Conservation (phyloP, 768 basidiomycete genomes). For the Leccinum barrowsii region DNA sequence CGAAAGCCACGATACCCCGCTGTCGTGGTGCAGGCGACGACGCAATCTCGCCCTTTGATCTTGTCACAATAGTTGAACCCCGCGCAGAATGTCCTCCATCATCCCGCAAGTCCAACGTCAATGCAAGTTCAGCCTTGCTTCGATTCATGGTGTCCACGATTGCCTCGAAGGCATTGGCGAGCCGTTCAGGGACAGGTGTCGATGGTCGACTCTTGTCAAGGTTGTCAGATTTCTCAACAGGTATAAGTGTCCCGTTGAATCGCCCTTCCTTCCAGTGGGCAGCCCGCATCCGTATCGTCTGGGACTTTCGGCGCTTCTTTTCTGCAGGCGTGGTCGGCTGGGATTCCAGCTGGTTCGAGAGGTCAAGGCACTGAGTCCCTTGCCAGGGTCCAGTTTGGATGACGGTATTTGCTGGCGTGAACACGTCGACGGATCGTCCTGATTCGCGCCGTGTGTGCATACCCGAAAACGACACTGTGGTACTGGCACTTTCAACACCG, state of each 20-base stretch:
- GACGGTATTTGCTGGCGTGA: neutral
- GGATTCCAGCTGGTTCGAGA: constrained; percentile 28
- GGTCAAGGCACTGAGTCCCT: neutral
- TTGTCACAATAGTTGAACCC: neutral
- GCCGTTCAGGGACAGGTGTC: constrained; percentile 37
- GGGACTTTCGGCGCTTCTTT: constrained; percentile 36
- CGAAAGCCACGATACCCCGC: constrained; percentile 38
- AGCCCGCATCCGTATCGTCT: constrained; percentile 57
- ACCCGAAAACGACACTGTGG: constrained; percentile 1
- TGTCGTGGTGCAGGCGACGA: constrained; percentile 22
- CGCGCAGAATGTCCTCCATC: constrained; percentile 4
- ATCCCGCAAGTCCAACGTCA: constrained; percentile 11
- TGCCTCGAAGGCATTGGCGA: constrained; percentile 42
- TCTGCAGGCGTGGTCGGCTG: constrained; percentile 19
- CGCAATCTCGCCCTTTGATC: constrained; percentile 7
- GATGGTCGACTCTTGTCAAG: constrained; percentile 23
- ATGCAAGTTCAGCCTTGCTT: constrained; percentile 12
- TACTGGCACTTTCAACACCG: constrained; percentile 11
- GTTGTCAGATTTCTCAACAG: constrained; percentile 11
- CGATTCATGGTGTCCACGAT: constrained; percentile 42
- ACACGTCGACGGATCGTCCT: neutral
- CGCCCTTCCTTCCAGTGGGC: constrained; percentile 57
- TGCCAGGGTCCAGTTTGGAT: constrained; percentile 14
- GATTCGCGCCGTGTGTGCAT: neutral
- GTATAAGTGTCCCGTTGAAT: constrained; percentile 38